A percentile compares a stretch with the other conserved stretches of the same genome.
Evolutionary conservation across 192 early-diverging fungal genomes (phyloP).

Genomic region (Coemansia sp.): DNA sequence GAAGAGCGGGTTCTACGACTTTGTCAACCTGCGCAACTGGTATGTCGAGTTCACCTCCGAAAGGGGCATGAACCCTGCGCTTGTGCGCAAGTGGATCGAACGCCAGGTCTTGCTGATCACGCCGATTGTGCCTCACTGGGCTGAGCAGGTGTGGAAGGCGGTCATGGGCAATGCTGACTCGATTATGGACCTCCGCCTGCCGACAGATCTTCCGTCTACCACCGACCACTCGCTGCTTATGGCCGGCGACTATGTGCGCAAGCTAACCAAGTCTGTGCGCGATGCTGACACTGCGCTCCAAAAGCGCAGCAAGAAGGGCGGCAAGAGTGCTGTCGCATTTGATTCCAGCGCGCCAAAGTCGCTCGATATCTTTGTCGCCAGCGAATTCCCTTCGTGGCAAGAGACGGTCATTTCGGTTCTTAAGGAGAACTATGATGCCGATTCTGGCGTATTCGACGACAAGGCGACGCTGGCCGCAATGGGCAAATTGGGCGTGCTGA

Average conservation of each 20-base stretch:
- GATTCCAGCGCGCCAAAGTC: constrained; percentile 64
- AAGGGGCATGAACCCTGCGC: constrained; percentile 81
- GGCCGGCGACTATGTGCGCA: constrained; percentile 78
- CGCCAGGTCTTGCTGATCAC: constrained; percentile 80
- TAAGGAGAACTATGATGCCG: constrained; percentile 58
- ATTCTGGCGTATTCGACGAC: constrained; percentile 66
- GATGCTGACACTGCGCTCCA: constrained; percentile 64
- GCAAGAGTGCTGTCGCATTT: constrained; percentile 57
- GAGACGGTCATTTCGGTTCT: constrained; percentile 63
- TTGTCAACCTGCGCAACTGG: constrained; percentile 80
- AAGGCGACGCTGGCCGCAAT: constrained; percentile 70
- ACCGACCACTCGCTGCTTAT: constrained; percentile 72
- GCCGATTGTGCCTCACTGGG: constrained; percentile 93
- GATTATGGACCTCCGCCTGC: constrained; percentile 72
- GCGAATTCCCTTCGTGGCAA: constrained; percentile 93
- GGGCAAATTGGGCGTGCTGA: constrained; percentile 69
- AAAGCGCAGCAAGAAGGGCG: constrained; percentile 73
- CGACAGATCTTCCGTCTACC: constrained; percentile 53
- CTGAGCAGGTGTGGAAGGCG: constrained; percentile 84
- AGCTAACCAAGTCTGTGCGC: constrained; percentile 71
- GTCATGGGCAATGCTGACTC: constrained; percentile 72
- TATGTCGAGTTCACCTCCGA: constrained; percentile 78
- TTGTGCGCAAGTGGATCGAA: constrained; percentile 80
- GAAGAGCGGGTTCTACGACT: constrained; percentile 87
- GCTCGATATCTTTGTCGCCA: constrained; percentile 78